Base-by-base conservation (phyloP, 306 rosid genomes). In the Purshia tridentata region DNA sequence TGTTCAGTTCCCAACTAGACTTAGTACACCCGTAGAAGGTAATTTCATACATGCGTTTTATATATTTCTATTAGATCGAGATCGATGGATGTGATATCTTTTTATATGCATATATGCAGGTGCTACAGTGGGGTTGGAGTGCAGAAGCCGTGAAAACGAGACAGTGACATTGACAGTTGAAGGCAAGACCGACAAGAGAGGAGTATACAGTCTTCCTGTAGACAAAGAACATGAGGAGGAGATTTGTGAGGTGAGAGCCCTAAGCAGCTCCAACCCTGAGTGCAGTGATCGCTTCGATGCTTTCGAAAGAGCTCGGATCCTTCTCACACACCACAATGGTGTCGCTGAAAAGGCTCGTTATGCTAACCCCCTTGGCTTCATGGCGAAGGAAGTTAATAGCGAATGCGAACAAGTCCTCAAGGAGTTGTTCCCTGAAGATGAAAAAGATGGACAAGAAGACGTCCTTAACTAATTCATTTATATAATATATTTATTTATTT, bases 291-390 rank as follows among this genome's bases (percentile, higher is more conserved):
- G 5, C 11, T 82, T 84, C 78, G 10, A 48, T 2, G 54, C 15
- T 15, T 54, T 3, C 14, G 72, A 58, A 12, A 40, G 69, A 0
- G 82, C 84, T 14, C 75, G 82, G 48, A 68, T 87, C 40, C 19
- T 65, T 15, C 81, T 87, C 41, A 87, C 88, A 3, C 20, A 37
- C 6, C 75, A 84, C 77, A 80, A 72, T 72, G 91, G 91, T 20
- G 81, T 59, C 42, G 67, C 67, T 12, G 16, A 46, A 6, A 4
- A 3, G 54, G 19, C 15, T 18, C 88, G 88, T 6, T 81, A 47
- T 40, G 87, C 80, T 46, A 82, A 80, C 49, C 81, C 91, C 76
- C 88, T 87, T 70, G 91, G 91, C 45, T 87, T 87, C 88, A 84
- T 77, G 85, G 80, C 72, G 11, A 40, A 56, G 53, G 4, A 40